Evolutionary conservation across 2,329 filamentous ascomycete species (phyloP).

Genomic region (Colletotrichum musicola): DNA sequence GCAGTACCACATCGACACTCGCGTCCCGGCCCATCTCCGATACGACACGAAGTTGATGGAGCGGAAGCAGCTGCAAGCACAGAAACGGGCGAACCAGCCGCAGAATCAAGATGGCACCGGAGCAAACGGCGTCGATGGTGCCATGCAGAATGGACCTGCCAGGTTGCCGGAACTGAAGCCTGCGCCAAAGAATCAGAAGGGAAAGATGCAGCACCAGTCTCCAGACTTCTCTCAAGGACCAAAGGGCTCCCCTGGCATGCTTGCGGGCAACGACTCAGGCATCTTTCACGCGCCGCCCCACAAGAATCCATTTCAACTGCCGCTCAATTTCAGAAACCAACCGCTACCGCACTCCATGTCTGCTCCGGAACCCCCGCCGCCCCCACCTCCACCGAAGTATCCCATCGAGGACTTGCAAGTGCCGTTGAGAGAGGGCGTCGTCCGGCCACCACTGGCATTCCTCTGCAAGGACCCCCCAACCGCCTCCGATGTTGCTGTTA

Average conservation of each 20-base stretch:
- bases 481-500: constrained; percentile 50
- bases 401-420: constrained; percentile 95
- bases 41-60: constrained; percentile 85
- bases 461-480: constrained; percentile 75
- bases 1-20: constrained; percentile 87
- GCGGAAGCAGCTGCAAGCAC: constrained; percentile 78
- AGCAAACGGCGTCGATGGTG: constrained; percentile 55
- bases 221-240: constrained; percentile 48
- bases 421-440: constrained; percentile 72
- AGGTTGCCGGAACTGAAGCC: constrained; percentile 81
- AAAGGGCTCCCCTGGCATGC: constrained; percentile 57
- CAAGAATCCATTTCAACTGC: constrained; percentile 62
- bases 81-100: constrained; percentile 68
- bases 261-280: constrained; percentile 49
- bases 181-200: constrained; percentile 76
- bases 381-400: constrained; percentile 87
- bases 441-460: constrained; percentile 83
- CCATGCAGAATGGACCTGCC: constrained; percentile 57
- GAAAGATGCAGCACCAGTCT: constrained; percentile 65
- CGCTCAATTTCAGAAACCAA: constrained; percentile 57
- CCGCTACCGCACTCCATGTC: constrained; percentile 53
- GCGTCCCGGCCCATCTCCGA: constrained; percentile 84
- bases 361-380: constrained; percentile 68
- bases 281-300: constrained; percentile 56
- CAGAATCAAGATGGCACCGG: constrained; percentile 41